Evolutionary conservation across 129 eudicot genomes (phyloP).

Genomic region (Apium graveolens): DNA sequence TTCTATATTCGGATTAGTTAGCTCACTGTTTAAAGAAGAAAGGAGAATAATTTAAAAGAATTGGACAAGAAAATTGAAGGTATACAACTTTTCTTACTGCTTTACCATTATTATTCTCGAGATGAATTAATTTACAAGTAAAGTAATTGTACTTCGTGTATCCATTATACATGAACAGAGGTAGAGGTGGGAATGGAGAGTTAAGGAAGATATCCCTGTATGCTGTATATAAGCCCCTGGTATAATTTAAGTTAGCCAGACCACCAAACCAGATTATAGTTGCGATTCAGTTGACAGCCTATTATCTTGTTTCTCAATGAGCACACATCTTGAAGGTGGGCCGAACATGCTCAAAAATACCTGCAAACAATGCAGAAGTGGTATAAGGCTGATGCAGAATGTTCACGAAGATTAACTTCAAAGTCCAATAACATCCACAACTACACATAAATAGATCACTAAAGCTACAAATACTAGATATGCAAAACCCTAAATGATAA

Average conservation of each 20-base stretch:
- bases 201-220: not conserved
- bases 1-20: not conserved
- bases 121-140: slow-evolving; percentile 22
- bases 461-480: not conserved
- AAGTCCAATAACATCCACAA: not conserved
- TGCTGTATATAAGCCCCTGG: not conserved
- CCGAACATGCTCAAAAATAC: slow-evolving; percentile 88
- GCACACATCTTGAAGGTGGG: slow-evolving; percentile 81
- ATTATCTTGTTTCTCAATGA: slow-evolving; percentile 64
- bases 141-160: not conserved
- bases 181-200: not conserved
- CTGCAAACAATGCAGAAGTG: slow-evolving; percentile 24
- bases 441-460: not conserved
- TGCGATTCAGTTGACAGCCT: slow-evolving; percentile 56
- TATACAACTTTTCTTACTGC: not conserved
- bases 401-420: not conserved
- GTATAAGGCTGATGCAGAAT: not conserved
- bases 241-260: slow-evolving; percentile 5
- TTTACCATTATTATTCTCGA: slow-evolving; percentile 1
- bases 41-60: not conserved
- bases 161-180: not conserved
- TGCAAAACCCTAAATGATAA: not conserved
- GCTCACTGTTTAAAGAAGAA: not conserved
- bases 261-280: slow-evolving; percentile 19
- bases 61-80: not conserved